Conservation (phyloP, 176 grass and related monocot species). For the Oryza australiensis region DNA sequence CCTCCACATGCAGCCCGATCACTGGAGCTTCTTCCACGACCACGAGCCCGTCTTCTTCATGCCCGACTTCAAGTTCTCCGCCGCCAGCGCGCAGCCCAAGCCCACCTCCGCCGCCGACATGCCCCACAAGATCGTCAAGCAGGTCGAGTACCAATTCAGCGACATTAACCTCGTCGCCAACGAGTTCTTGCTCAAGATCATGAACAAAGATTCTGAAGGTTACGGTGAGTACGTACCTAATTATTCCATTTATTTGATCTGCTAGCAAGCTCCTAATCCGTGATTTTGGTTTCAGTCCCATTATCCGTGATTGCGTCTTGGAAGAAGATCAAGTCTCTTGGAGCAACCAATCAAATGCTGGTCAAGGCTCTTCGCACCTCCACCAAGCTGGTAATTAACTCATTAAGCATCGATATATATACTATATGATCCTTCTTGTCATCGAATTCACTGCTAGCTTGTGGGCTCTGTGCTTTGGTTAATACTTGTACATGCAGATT, state of each 20-base stretch:
- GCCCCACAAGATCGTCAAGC: conserved; percentile 73
- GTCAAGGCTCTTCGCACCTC: conserved; percentile 79
- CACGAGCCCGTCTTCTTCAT: conserved; percentile 64
- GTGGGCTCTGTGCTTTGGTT: not conserved
- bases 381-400: conserved; percentile 56
- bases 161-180: conserved; percentile 73
- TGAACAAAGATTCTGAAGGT: conserved; percentile 77
- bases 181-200: conserved; percentile 82
- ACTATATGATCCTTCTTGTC: not conserved
- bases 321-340: conserved; percentile 83
- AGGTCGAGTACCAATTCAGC: conserved; percentile 90
- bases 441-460: not conserved
- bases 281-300: conserved; percentile 42
- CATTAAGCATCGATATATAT: no score
- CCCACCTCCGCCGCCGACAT: conserved; percentile 35
- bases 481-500: conserved; percentile 45
- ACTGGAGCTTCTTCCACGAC: conserved; percentile 64
- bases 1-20: conserved; percentile 55
- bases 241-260: no score
- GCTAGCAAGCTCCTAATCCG: no score
- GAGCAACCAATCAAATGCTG: conserved; percentile 65
- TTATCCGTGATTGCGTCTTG: conserved; percentile 75
- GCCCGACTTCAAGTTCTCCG: conserved; percentile 63
- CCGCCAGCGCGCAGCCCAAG: conserved; percentile 25
- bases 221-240: conserved; percentile 36